Conservation (phyloP, 305 asterid species). For the Petunia hybrid region DNA sequence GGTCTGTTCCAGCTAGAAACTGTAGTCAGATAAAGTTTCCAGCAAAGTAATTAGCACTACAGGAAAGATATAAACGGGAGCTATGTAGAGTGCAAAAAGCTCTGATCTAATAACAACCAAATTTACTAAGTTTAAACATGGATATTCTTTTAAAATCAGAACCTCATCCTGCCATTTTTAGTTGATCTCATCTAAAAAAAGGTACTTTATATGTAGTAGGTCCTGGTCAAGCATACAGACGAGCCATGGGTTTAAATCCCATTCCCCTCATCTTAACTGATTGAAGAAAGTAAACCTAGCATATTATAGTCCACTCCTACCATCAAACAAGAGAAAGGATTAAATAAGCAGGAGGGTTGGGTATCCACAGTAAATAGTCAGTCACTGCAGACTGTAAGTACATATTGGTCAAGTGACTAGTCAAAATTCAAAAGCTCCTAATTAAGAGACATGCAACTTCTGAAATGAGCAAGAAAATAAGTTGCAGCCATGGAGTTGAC, state of each 20-base stretch:
- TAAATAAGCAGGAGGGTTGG: neutral
- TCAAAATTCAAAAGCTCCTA: neutral
- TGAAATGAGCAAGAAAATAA: neutral
- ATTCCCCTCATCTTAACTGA: neutral
- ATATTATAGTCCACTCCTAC: neutral
- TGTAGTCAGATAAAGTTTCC: slow-evolving; percentile 42
- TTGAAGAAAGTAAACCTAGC: neutral
- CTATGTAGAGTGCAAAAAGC: neutral
- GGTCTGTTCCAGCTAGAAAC: slow-evolving; percentile 53
- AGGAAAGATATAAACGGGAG: slow-evolving; percentile 29
- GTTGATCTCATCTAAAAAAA: neutral
- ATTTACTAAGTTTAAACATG: slow-evolving; percentile 4
- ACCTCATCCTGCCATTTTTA: neutral
- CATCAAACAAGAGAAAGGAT: slow-evolving; percentile 2
- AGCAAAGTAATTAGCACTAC: slow-evolving; percentile 29
- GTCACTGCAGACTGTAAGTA: neutral
- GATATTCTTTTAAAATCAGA: neutral
- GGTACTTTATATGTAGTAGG: neutral
- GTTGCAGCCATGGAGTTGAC: neutral
- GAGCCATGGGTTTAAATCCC: neutral
- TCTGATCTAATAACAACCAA: slow-evolving; percentile 4
- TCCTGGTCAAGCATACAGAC: neutral
- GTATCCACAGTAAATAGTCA: neutral
- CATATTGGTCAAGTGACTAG: neutral
- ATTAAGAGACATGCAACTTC: neutral